Base-by-base conservation (phyloP, 2,329 filamentous ascomycete species). In the Coniella vitis region DNA sequence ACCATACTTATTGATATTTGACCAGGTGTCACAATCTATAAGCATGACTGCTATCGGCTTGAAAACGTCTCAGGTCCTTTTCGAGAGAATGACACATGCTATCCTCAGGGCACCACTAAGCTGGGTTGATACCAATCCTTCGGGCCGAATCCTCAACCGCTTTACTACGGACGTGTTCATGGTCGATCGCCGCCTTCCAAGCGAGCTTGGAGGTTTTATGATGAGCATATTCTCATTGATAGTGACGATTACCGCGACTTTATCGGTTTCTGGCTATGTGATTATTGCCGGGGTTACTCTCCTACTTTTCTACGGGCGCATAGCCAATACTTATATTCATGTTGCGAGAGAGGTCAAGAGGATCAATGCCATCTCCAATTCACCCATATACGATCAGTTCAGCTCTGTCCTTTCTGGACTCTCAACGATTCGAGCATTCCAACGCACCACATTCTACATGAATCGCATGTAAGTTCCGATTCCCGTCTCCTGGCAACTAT, bases 311-410 rank as follows among this genome's bases (percentile, higher is more conserved):
- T 70, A 66, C 47, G 53, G 58, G 8, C 55, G 59, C 10, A 61
- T 68, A 38, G 63, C 67, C 4, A 56, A 53, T 20, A 59, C 61
- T 37, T 71, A 69, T 52, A 63, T 71, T 40, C 54, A 57, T 7
- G 64, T 62, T 8, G 66, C 67, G 1, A 64, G 69, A 29, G 65
- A 68, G 38, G 61, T 64, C 13, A 71, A 71, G 54, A 61, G 69
- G 1, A 63, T 71, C 34, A 68, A 71, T 49, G 66, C 65, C n/a
- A 60, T 65, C 19, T 64, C 68, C 1, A 63, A 68, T 52, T 67
- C 63, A 3, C 69, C 69, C 1, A 63, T 72, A 29, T 71, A 67
- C 49, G 69, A 70, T 51, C 65, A 68, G 45, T 69, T 72, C 53
- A 62, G 62, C 31, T 65, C 66, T 1, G 62, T 68, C 4, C 61